Percentiles rank a stretch among this genome's conserved stretches.
Conservation (phyloP, 495 filamentous ascomycete species). For the Wilcoxina mikolae region DNA sequence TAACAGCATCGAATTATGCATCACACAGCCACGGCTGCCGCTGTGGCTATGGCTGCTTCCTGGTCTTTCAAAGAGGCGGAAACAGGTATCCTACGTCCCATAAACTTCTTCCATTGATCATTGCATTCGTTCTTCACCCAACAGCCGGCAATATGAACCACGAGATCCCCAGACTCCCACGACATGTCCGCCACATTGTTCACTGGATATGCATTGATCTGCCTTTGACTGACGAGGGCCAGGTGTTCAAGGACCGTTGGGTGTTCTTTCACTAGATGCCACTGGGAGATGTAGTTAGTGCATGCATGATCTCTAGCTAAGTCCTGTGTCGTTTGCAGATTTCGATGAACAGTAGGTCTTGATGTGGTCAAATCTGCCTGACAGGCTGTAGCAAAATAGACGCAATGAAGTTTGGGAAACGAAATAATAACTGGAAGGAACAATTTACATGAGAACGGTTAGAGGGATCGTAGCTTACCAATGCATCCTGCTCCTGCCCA, state of each 20-base stretch:
- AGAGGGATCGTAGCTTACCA: too few species aligned
- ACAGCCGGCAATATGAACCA: conserved; percentile 32
- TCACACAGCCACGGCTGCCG: too few species aligned
- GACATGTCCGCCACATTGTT: conserved; percentile 24
- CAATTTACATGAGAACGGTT: too few species aligned
- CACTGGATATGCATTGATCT: conserved; percentile 29
- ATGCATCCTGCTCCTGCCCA: conserved; percentile 29
- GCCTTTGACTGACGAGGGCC: conserved; percentile 26
- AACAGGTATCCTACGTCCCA: conserved; percentile 16
- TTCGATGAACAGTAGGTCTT: too few species aligned
- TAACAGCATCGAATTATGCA: too few species aligned
- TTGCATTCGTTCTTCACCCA: conserved; percentile 29
- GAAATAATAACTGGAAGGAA: neutral
- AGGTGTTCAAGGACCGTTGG: conserved; percentile 26
- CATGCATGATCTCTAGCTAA: too few species aligned
- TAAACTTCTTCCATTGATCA: conserved; percentile 26
- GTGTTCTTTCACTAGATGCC: conserved; percentile 25
- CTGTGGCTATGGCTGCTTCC: too few species aligned
- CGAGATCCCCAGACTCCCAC: conserved; percentile 29
- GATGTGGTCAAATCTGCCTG: too few species aligned
- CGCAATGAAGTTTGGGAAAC: neutral
- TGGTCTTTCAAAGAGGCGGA: too few species aligned
- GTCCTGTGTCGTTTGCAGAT: too few species aligned
- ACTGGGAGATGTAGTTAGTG: neutral
- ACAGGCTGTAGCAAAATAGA: too few species aligned